Percentiles rank a stretch among this genome's conserved stretches.
Evolutionary conservation across 805 yeast species (phyloP).

Genomic region (Yamadazyma olivae): DNA sequence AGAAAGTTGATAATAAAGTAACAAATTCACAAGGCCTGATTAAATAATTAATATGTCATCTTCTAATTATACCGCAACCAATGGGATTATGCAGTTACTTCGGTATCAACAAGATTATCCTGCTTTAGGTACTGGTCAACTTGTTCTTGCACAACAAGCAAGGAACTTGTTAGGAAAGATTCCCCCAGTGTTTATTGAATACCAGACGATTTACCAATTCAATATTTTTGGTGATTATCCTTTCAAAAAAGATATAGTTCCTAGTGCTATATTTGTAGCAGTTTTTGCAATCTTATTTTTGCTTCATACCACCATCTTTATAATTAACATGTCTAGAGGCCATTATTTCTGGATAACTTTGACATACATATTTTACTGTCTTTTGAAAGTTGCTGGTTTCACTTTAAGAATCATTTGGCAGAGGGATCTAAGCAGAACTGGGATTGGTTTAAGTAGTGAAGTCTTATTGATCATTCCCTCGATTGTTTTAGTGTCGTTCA

Average conservation of each 20-base stretch:
- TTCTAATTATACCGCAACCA: conserved; percentile 21
- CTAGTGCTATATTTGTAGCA: conserved; percentile 55
- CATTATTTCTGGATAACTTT: conserved; percentile 59
- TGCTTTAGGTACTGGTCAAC: conserved; percentile 29
- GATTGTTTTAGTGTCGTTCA: conserved; percentile 55
- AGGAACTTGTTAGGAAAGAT: conserved; percentile 32
- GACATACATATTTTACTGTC: conserved; percentile 52
- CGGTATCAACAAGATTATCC: conserved; percentile 27
- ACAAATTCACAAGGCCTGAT: no score
- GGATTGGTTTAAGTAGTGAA: conserved; percentile 53
- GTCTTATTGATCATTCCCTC: conserved; percentile 57
- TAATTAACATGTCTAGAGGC: conserved; percentile 48
- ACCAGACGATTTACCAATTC: conserved; percentile 39
- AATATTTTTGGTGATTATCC: conserved; percentile 69
- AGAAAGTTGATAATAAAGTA: no score
- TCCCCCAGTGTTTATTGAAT: conserved; percentile 39
- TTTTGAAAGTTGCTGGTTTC: conserved; percentile 56
- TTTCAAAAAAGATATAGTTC: conserved; percentile 49
- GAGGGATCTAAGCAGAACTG: conserved; percentile 41
- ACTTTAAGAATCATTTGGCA: conserved; percentile 60
- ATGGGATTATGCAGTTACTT: conserved; percentile 28
- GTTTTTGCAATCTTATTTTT: conserved; percentile 48
- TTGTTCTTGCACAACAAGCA: conserved; percentile 25
- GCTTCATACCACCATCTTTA: conserved; percentile 46
- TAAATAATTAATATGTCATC: not conserved